phyloP scores from a whole-genome alignment of 257 asterid species.

The Haberlea rhodopensis region DNA sequence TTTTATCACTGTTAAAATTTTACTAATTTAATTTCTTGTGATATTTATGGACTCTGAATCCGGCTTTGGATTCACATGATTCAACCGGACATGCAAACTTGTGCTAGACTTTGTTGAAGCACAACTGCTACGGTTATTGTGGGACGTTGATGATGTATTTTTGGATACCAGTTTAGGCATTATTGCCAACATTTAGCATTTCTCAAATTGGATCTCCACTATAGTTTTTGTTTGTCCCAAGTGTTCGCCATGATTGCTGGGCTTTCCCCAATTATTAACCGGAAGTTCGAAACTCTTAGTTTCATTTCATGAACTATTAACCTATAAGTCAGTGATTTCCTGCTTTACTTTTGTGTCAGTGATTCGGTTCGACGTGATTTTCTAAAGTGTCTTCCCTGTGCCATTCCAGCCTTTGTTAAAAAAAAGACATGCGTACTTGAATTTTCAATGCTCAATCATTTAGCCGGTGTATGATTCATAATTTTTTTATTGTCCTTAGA shows the following conservation, averaged over 20 bases:
- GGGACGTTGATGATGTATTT: not conserved
- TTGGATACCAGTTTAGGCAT: not conserved
- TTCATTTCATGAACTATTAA: not conserved
- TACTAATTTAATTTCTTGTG: not conserved
- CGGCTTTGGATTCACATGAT: not conserved
- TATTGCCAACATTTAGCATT: not conserved
- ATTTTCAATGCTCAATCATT: not conserved
- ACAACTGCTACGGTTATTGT: not conserved
- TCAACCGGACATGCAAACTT: not conserved
- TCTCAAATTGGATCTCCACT: not conserved
- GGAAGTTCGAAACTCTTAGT: slow-evolving; percentile 3
- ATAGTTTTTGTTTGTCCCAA: not conserved
- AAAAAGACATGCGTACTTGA: not conserved
- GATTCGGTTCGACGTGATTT: slow-evolving; percentile 2
- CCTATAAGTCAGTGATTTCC: slow-evolving; percentile 18
- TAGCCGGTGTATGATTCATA: not conserved
- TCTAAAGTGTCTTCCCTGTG: slow-evolving; percentile 5
- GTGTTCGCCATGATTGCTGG: not conserved
- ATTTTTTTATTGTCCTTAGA: slow-evolving; percentile 34
- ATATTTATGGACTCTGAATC: not conserved
- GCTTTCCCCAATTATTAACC: slow-evolving; percentile 14
- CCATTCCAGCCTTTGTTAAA: not conserved
- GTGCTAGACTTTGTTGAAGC: not conserved
- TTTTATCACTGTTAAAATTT: not conserved
- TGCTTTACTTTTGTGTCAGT: slow-evolving; percentile 1